A percentile compares a stretch with the other conserved stretches of the same genome.
These are phyloP conservation scores for Primulina eburnea DNA, from an alignment of 257 asterid species.

Conservation along the genomic window DNA sequence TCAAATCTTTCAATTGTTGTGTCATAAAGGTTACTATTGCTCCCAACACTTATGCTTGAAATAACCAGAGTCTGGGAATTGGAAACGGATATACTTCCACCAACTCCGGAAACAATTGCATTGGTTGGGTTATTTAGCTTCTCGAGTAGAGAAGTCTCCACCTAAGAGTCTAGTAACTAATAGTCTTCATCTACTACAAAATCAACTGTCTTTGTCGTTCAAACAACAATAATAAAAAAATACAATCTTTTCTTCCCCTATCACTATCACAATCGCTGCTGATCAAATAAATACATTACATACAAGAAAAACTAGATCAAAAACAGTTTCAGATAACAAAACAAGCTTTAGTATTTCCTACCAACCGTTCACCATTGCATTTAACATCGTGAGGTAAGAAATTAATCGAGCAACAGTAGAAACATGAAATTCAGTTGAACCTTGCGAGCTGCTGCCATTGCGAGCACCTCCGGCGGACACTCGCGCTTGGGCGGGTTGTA, in stretches of 20 bases:
- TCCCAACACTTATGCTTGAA: too few relatives aligned
- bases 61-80: too few relatives aligned
- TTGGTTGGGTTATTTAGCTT: too few relatives aligned
- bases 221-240: too few relatives aligned
- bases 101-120: too few relatives aligned
- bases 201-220: not conserved
- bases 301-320: not conserved
- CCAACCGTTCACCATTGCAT: not conserved
- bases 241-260: not conserved
- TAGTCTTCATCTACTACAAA: not conserved
- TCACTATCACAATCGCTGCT: not conserved
- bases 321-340: not conserved
- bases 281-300: not conserved
- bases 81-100: too few relatives aligned
- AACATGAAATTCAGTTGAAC: conserved; percentile 30
- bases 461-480: conserved; percentile 43
- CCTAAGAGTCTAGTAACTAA: not conserved
- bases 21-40: too few relatives aligned
- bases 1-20: too few relatives aligned
- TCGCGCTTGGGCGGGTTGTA: conserved; percentile 45
- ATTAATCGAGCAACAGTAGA: not conserved
- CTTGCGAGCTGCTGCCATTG: conserved; percentile 52
- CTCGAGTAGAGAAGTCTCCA: too few relatives aligned
- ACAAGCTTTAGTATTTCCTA: not conserved
- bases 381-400: not conserved